These are phyloP conservation scores for Blastobotrys persicus DNA, from an alignment of 1,139 yeast species.

Conservation along the genomic window DNA sequence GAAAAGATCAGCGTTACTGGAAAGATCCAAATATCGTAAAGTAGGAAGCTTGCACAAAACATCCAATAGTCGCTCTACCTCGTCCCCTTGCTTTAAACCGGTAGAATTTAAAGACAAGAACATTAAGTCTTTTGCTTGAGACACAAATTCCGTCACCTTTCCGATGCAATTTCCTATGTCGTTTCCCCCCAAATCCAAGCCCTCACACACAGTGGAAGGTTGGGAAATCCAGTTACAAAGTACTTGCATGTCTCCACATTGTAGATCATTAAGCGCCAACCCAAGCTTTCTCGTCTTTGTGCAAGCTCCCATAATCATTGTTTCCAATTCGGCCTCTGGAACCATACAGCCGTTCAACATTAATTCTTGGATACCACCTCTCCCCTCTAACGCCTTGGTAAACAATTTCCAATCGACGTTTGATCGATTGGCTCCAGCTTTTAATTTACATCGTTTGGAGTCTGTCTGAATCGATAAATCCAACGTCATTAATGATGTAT, in stretches of 20 bases:
- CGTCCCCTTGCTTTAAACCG: constrained; percentile 51
- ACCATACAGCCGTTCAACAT: constrained; percentile 78
- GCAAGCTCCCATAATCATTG: constrained; percentile 56
- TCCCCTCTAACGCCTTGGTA: constrained; percentile 51
- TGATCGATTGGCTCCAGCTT: constrained; percentile 45
- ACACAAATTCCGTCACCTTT: constrained; percentile 14
- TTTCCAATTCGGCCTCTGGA: constrained; percentile 43
- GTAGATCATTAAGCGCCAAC: constrained; percentile 68
- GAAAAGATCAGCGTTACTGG: constrained; percentile 68
- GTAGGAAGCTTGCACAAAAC: constrained; percentile 50
- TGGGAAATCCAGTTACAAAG: constrained; percentile 63
- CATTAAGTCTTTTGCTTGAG: constrained; percentile 36
- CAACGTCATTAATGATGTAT: constrained; percentile 57
- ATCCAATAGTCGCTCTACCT: constrained; percentile 51
- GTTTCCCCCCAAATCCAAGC: constrained; percentile 83
- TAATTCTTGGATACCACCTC: constrained; percentile 81
- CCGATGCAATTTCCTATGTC: constrained; percentile 54
- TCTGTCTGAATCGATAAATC: constrained; percentile 48
- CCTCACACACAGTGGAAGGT: constrained; percentile 58
- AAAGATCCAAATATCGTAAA: constrained; percentile 71
- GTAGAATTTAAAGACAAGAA: constrained; percentile 75
- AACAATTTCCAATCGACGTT: constrained; percentile 77
- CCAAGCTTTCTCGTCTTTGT: constrained; percentile 68
- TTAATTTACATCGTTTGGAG: constrained; percentile 15
- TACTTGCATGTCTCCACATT: constrained; percentile 52